Evolutionary conservation across 306 rosid species (phyloP).

Genomic region (Benincasa hispida): DNA sequence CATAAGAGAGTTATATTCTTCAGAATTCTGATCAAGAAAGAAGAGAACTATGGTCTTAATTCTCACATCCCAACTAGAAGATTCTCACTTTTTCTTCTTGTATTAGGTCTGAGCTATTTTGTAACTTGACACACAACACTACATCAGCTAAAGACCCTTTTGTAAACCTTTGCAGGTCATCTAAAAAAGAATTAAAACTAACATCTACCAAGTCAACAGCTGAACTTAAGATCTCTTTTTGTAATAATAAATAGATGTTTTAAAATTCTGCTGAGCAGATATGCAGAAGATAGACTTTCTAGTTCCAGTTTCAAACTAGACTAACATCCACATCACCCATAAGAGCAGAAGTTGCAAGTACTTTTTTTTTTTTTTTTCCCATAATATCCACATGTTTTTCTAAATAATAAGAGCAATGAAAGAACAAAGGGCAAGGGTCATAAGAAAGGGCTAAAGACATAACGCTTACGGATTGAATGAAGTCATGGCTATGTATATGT

Average conservation of each 20-base stretch:
- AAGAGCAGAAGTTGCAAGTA: not conserved
- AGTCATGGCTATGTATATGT: not conserved
- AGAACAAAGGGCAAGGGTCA: not conserved
- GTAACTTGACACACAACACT: not conserved
- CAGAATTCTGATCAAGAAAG: not conserved
- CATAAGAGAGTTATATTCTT: not conserved
- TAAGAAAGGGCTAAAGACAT: not conserved
- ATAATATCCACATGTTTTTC: not conserved
- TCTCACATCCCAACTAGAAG: not conserved
- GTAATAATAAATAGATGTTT: not conserved
- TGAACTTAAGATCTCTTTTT: not conserved
- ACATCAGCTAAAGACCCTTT: not conserved
- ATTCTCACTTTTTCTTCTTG: not conserved
- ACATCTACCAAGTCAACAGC: not conserved
- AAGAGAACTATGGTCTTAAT: not conserved
- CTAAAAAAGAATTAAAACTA: not conserved
- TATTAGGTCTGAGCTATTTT: not conserved
- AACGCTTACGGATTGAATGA: not conserved
- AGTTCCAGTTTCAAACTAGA: not conserved
- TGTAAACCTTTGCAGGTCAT: not conserved
- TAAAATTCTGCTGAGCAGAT: not conserved
- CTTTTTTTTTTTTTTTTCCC: not conserved
- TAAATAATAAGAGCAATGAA: not conserved
- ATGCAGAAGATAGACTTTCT: not conserved
- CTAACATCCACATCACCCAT: not conserved